Evolutionary conservation across 2,329 filamentous ascomycete genomes (phyloP).

Genomic region (Beauveria varroae): DNA sequence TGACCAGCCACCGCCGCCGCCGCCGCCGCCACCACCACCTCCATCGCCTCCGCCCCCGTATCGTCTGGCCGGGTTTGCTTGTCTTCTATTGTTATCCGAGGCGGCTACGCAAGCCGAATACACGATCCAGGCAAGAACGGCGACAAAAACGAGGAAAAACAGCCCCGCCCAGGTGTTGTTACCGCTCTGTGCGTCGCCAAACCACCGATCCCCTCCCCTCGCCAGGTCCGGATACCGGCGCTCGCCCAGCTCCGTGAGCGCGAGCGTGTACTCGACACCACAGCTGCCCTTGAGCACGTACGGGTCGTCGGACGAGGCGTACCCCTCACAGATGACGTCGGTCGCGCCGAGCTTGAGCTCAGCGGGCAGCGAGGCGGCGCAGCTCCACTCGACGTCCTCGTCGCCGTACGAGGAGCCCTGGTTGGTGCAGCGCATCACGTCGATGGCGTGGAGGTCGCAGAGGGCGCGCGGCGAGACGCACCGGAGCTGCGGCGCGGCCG

Average conservation of each 20-base stretch:
- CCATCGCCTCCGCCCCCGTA: slow-evolving; percentile 33
- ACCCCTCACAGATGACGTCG: slow-evolving; percentile 90
- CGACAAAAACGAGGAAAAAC: slow-evolving; percentile 57
- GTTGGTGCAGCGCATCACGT: slow-evolving; percentile 86
- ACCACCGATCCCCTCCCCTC: slow-evolving; percentile 27
- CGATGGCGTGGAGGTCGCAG: slow-evolving; percentile 64
- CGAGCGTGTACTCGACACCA: slow-evolving; percentile 79
- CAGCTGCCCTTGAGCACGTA: slow-evolving; percentile 90
- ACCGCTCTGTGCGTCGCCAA: slow-evolving; percentile 23
- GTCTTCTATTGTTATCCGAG: slow-evolving; percentile 12
- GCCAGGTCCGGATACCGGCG: slow-evolving; percentile 55
- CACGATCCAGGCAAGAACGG: slow-evolving; percentile 53
- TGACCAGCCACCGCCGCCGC: slow-evolving; percentile 17
- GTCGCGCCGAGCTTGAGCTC: slow-evolving; percentile 70
- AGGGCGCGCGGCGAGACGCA: slow-evolving; percentile 62
- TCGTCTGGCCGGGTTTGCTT: background rate
- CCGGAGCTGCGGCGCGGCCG: slow-evolving; percentile 68
- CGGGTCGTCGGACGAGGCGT: slow-evolving; percentile 64
- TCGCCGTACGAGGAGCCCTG: slow-evolving; percentile 69
- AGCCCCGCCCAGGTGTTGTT: slow-evolving; percentile 33
- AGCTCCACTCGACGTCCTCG: slow-evolving; percentile 88
- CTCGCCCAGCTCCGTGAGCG: slow-evolving; percentile 71
- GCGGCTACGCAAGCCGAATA: slow-evolving; percentile 40
- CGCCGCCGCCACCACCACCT: slow-evolving; percentile 31
- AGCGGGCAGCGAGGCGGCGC: slow-evolving; percentile 54